Conservation (phyloP, 2,329 filamentous ascomycete species). For the Fusarium sublunatum region DNA sequence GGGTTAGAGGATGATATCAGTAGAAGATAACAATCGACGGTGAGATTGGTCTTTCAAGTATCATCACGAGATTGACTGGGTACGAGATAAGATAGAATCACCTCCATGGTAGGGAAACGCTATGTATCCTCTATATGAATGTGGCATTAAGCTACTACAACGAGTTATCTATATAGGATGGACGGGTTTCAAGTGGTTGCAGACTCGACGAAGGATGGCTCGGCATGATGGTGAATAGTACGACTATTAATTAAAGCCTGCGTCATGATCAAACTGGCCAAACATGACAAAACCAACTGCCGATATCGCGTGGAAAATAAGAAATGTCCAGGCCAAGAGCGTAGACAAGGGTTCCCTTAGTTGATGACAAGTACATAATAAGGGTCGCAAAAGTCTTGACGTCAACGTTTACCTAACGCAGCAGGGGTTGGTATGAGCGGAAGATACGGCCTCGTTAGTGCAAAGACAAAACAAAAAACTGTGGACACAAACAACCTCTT, state of each 20-base stretch:
- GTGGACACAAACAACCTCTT: slow-evolving; percentile 10
- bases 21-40: neutral
- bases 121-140: neutral
- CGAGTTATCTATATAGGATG: slow-evolving; percentile 2
- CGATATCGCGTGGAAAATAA: neutral
- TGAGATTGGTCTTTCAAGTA: neutral
- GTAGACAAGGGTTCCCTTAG: neutral
- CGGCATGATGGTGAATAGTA: slow-evolving; percentile 12
- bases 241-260: neutral
- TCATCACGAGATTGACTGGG: neutral
- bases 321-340: slow-evolving; percentile 13
- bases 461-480: slow-evolving; percentile 1
- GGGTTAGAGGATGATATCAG: neutral
- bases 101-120: neutral
- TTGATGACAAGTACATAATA: slow-evolving; percentile 27
- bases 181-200: neutral
- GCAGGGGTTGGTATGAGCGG: slow-evolving; percentile 16
- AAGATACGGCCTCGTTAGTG: slow-evolving; percentile 10
- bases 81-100: neutral
- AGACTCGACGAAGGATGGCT: slow-evolving; percentile 1
- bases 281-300: neutral
- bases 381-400: slow-evolving; percentile 28
- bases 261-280: slow-evolving; percentile 2
- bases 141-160: neutral
- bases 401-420: slow-evolving; percentile 34